Conservation (phyloP, 176 grass and related monocot species). For the Bromus sterilis region DNA sequence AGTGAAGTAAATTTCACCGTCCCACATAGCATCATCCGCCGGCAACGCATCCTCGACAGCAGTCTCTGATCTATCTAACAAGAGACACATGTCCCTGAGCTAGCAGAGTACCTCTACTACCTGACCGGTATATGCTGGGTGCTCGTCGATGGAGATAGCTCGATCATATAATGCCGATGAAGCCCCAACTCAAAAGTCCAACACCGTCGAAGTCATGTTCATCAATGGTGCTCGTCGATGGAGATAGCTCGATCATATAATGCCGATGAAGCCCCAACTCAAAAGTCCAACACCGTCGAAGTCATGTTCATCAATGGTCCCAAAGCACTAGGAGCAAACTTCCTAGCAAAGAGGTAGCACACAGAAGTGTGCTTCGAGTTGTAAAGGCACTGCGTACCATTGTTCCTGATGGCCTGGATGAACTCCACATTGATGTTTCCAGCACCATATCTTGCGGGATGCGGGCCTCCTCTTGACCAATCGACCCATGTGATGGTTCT, state of each 20-base stretch:
- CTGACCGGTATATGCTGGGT: not conserved
- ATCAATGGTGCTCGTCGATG: conserved; percentile 3
- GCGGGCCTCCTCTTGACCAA: conserved; percentile 86
- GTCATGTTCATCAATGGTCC: conserved; percentile 69
- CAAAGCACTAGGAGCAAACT: conserved; percentile 81
- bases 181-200: conserved; percentile 45
- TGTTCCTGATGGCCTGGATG: conserved; percentile 76
- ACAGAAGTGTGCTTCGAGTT: conserved; percentile 51
- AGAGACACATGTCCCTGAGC: conserved; percentile 11
- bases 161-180: not conserved
- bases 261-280: not conserved
- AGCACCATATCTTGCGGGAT: conserved; percentile 70
- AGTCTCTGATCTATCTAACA: conserved; percentile 18
- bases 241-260: not conserved
- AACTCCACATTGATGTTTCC: conserved; percentile 41
- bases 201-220: conserved; percentile 52
- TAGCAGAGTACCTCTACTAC: conserved; percentile 13
- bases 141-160: not conserved
- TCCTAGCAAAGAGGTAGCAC: conserved; percentile 79
- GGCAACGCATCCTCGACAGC: conserved; percentile 1
- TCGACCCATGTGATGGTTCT: conserved; percentile 83
- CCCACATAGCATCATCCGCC: conserved; percentile 23
- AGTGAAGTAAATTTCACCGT: conserved; percentile 42
- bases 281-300: conserved; percentile 50
- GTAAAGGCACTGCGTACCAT: conserved; percentile 54